Evolutionary conservation across 108 stramenopile species (phyloP), one percentile per base, ranked within the genome.

Genomic region (Thalassiosira profunda): DNA sequence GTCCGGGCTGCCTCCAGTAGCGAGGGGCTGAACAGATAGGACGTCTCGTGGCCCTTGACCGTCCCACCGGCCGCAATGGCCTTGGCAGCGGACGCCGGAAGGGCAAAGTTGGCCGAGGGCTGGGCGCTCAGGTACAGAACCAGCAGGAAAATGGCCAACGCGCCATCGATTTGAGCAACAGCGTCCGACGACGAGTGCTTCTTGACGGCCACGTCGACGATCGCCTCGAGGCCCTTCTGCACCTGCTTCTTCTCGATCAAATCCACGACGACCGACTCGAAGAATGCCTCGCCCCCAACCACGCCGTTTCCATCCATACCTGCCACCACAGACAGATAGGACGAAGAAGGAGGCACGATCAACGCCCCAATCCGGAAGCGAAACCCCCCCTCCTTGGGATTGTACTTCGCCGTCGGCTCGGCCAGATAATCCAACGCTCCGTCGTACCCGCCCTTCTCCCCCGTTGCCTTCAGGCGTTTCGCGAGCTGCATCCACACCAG

Each of bases 151-250:
- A 86, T 33, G 7, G 88, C 82, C 45, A 91, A 35, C 0, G 85
- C 29, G 14, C 90, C 92, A 46, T 91, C 92, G 5, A 84, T 76
- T 43, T 82, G 86, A 20, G 87, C 64, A n/a, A 87, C 73, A 17
- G 76, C 43, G 35, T 67, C 76, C 0, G 85, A 72, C 0, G 84
- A 65, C 15, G 68, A 59, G 58, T 89, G 82, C 56, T 88, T 93
- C 60, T 86, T 91, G 47, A 63, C 68, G 1, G 85, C 80, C 9
- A 69, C 59, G 36, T 89, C 90, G 28, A 94, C 58, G 3, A 89
- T 64, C 4, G 63, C 38, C 63, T 83, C 74, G 30, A 91, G 45
- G 24, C 84, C 89, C 49, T 77, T 60, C 1, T 42, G 58, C 26
- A 88, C 62, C n/a, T 44, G 48, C 49, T 70, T 64, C 47, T 65